phyloP scores from a whole-genome alignment of 495 filamentous ascomycete genomes.

The Xylaria telfairii region DNA sequence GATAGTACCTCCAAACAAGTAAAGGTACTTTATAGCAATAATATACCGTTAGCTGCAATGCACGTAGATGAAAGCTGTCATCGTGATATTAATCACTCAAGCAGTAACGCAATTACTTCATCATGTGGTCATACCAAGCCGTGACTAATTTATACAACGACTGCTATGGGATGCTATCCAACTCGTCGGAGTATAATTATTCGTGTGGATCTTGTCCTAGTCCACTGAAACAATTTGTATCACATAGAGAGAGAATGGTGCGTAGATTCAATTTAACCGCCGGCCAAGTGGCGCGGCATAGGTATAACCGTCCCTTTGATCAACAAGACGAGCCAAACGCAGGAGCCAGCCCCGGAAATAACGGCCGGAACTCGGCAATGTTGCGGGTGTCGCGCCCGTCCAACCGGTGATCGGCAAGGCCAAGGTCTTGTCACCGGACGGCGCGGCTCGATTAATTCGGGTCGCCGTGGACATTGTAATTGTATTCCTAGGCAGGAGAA shows the following conservation, averaged over 20 bases:
- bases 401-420: constrained; percentile 19
- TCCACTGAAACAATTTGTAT: not conserved
- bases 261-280: constrained; percentile 14
- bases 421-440: constrained; percentile 11
- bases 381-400: not conserved
- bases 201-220: not conserved
- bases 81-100: not conserved
- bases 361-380: constrained; percentile 15
- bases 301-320: not conserved
- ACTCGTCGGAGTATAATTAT: not conserved
- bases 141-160: not conserved
- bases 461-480: not conserved
- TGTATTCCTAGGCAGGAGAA: too few relatives aligned
- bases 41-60: not conserved
- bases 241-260: constrained; percentile 18
- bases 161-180: too few relatives aligned
- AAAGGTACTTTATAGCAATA: not conserved
- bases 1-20: too few relatives aligned
- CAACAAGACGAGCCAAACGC: not conserved
- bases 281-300: constrained; percentile 3
- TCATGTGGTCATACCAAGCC: not conserved
- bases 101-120: not conserved
- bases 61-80: not conserved
- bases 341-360: not conserved
- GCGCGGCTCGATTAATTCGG: not conserved